Evolutionary conservation across 352 stramenopile species (phyloP), one percentile per base, ranked within the genome.

Genomic region (Globisporangium rhizosaccharum): DNA sequence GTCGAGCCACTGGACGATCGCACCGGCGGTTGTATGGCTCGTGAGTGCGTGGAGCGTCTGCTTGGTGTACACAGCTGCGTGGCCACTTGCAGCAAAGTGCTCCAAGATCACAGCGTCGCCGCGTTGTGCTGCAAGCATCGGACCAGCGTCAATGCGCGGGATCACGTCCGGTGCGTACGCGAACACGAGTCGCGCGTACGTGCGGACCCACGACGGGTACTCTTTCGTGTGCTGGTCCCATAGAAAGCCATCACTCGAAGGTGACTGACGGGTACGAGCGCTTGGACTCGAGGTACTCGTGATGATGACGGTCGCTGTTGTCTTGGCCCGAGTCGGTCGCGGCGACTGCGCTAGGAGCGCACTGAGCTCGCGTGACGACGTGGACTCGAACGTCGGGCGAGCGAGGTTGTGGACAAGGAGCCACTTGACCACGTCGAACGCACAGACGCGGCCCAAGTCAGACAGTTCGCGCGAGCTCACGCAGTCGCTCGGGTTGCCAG

Each of bases 401-500:
- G 58, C 57, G 18, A 72, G 49, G 1, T 53, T 28, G 23, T 53
- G 65, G 12, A 60, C 15, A 4, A 79, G 46, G 3, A 79, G 51
- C 71, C 71, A 79, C 56, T 79, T 51, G 5, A 79, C 48, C 36
- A 79, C 53, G 14, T 48, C 44, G 28, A 72, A 71, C 36, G 69
- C 51, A n/a, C 52, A 20, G 0, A 51, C 47, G 4, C 53, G 60
- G 7, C 62, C 66, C 44, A 65, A 62, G 8, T 51, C 59, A 51
- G 69, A 72, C 26, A 79, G 45, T 15, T 64, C 72, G 18, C 47
- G 49, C 4, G 61, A 61, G 25, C 63, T 50, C 36, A 79, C 66
- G 30, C 62, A 57, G 18, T 76, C 56, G 15, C 9, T 50, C 20
- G 20, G 54, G 36, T 36, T 56, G 47, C 8, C 71, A 57, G 30